Evolutionary conservation across 1,284 basidiomycete genomes (phyloP).

Genomic region (Ustilago esculenta): DNA sequence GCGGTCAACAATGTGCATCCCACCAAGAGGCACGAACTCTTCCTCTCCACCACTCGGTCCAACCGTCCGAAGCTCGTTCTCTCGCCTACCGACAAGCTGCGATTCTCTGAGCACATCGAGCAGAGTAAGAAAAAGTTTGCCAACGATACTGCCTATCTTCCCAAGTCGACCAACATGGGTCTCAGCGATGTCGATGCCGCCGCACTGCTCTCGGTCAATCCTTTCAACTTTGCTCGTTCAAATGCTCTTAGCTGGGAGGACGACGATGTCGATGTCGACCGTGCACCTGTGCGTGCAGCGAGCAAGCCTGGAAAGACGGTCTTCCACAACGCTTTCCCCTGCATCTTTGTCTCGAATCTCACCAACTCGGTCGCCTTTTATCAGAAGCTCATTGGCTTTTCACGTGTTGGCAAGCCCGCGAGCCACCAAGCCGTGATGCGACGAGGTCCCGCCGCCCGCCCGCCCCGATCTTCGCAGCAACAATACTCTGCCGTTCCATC

Average conservation of each 20-base stretch:
- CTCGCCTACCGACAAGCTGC: slow-evolving; percentile 21
- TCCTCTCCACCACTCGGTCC: slow-evolving; percentile 16
- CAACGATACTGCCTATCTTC: slow-evolving; percentile 41
- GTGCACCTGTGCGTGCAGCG: slow-evolving; percentile 6
- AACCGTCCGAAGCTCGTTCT: slow-evolving; percentile 29
- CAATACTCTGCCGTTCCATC: slow-evolving; percentile 38
- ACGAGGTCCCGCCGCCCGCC: slow-evolving; percentile 33
- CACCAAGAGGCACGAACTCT: slow-evolving; percentile 21
- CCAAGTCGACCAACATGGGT: slow-evolving; percentile 54
- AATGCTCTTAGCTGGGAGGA: slow-evolving; percentile 36
- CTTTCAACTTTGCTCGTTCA: slow-evolving; percentile 32
- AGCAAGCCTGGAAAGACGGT: slow-evolving; percentile 19
- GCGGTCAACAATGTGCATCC: slow-evolving; percentile 7
- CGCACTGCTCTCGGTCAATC: slow-evolving; percentile 37
- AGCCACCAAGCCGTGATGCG: slow-evolving; percentile 39
- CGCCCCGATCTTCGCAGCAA: slow-evolving; percentile 17
- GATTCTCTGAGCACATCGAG: slow-evolving; percentile 33
- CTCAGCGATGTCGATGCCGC: slow-evolving; percentile 42
- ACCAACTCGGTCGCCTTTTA: slow-evolving; percentile 41
- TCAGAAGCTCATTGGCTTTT: slow-evolving; percentile 45
- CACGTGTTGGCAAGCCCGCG: slow-evolving; percentile 39
- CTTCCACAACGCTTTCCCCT: slow-evolving; percentile 40
- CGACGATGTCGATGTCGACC: slow-evolving; percentile 46
- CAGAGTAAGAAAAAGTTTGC: slow-evolving; percentile 41
- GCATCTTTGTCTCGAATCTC: slow-evolving; percentile 42